These are phyloP conservation scores for Rutstroemia sp. DNA, from an alignment of 2,329 filamentous ascomycete genomes.

Conservation along the genomic window DNA sequence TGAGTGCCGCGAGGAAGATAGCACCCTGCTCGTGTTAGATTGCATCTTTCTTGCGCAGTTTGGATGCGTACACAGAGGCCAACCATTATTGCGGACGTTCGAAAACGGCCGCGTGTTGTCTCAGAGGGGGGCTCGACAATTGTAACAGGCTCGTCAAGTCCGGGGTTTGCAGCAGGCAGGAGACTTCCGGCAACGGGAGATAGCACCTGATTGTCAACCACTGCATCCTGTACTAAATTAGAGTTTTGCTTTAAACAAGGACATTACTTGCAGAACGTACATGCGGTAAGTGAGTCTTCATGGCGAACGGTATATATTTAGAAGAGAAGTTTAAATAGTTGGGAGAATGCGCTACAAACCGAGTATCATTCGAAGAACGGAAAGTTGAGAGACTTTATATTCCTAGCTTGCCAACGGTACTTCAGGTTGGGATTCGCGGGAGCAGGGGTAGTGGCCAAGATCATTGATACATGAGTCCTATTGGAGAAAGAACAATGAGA, in stretches of 20 bases:
- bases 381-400: background rate
- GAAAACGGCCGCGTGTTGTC: background rate
- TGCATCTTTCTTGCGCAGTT: background rate
- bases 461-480: background rate
- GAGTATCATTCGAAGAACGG: background rate
- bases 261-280: background rate
- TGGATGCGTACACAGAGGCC: background rate
- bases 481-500: background rate
- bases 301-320: background rate
- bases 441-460: background rate
- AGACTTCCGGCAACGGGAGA: background rate
- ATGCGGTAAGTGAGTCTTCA: background rate
- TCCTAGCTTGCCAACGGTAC: too few species aligned
- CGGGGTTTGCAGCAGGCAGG: background rate
- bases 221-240: background rate
- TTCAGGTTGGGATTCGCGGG: background rate
- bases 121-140: background rate
- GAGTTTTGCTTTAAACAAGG: background rate
- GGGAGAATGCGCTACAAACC: background rate
- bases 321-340: background rate
- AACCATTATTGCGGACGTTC: background rate
- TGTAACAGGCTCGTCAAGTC: background rate
- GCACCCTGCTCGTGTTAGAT: background rate
- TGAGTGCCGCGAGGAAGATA: constrained; percentile 25
- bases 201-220: background rate